Evolutionary conservation across 2,329 filamentous ascomycete genomes (phyloP), one percentile per base, ranked within the genome.

Genomic region (Aulographum hederae): DNA sequence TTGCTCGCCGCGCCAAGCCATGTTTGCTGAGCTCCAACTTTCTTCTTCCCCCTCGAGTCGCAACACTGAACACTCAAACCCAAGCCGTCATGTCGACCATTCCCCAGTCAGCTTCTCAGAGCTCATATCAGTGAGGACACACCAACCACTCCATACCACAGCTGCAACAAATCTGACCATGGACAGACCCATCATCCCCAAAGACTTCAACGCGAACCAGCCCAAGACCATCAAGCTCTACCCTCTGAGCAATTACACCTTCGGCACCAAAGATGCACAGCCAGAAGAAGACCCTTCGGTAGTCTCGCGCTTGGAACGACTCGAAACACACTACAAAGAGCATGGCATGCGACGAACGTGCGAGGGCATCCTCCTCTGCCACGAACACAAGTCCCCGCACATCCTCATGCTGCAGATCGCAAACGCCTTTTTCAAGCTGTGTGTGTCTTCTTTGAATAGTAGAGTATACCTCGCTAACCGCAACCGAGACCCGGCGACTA

Each of bases 381-480:
- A 98, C 54, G 89, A 98, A 58, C 86, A 95, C 64, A 95, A 94
- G 59, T 89, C 95, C 56, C 89, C 89, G 11, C 89, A 98, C 56
- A 92, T 98, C 40, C 63, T 98, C 42, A 95, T 98, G 89, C 68
- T 98, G 39, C 89, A 98, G 65, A 98, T 98, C 47, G 89, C 89
- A 32, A 98, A 98, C 54, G 86, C 89, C 16, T 98, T 98, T 62
- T 98, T 98, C 65, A 98, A 98, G 61, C 69, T 98, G 53, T 74
- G 57, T 12, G n/a, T n/a, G 61, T 48, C 3, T n/a, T 6, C 12
- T 5, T 15, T 5, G 14, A 26, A 16, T 19, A 13, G n/a, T 6
- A 14, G n/a, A n/a, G n/a, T n/a, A n/a, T n/a, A 12, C 23, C 8
- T 30, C 13, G 8, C 35, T 36, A 19, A 32, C 25, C 27, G 2